Evolutionary conservation across 2,329 filamentous ascomycete species (phyloP).

Genomic region (Cladosporium colombiae): DNA sequence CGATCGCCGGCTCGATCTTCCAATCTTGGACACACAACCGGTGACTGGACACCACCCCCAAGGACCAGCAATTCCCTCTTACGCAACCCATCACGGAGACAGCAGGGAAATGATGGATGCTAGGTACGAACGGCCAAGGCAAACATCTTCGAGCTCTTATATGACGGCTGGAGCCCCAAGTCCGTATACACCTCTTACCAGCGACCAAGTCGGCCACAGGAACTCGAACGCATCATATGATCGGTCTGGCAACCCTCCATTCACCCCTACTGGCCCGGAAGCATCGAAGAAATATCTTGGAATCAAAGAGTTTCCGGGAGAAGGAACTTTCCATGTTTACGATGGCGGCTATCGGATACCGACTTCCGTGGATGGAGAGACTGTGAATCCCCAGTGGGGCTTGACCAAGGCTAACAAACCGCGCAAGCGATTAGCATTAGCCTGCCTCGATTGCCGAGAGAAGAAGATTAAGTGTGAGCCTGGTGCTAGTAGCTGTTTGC

Average conservation of each 20-base stretch:
- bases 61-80: conserved; percentile 27
- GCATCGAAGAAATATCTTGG: conserved; percentile 36
- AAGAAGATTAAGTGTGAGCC: conserved; percentile 98
- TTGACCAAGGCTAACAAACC: conserved; percentile 93
- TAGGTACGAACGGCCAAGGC: conserved; percentile 27
- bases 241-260: conserved; percentile 23
- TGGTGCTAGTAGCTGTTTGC: conserved; percentile 80
- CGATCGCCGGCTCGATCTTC: conserved; percentile 31
- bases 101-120: conserved; percentile 27
- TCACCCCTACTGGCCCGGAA: conserved; percentile 28
- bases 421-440: conserved; percentile 84
- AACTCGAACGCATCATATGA: conserved; percentile 24
- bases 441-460: conserved; percentile 89
- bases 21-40: conserved; percentile 34
- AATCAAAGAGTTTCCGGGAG: conserved; percentile 31
- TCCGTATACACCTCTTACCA: conserved; percentile 27
- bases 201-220: conserved; percentile 29
- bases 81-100: conserved; percentile 27
- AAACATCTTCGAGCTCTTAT: conserved; percentile 29
- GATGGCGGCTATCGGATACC: conserved; percentile 37
- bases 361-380: conserved; percentile 71
- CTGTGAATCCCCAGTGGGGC: conserved; percentile 88
- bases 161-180: conserved; percentile 29
- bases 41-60: conserved; percentile 26
- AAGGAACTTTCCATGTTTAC: conserved; percentile 36